Evolutionary conservation across 2,329 filamentous ascomycete genomes (phyloP), one percentile per base, ranked within the genome.

Genomic region (Diplocarpon rosae): DNA sequence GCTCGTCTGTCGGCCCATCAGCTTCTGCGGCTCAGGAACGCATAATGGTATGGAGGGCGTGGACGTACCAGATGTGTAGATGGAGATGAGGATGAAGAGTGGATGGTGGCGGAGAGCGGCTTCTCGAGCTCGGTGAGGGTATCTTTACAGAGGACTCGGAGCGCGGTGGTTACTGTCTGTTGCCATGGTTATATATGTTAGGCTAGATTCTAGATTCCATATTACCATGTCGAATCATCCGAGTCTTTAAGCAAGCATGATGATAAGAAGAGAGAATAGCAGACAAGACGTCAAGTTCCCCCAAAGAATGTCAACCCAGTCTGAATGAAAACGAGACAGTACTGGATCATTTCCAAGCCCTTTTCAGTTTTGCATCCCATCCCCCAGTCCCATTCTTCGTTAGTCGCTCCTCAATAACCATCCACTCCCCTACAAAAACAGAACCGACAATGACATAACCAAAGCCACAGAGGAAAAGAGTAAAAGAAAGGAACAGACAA

Each of bases 41-140:
- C 38, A 38, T 14, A 7, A 7, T 24, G 28, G 11, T 1, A n/a
- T 35, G 29, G 30, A 30, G 5, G 29, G 5, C 9, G 37, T 13
- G 34, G 35, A 39, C n/a, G 37, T 15, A 15, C 30, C 10, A 36
- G 28, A 15, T 24, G 13, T 7, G 15, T 27, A n/a, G 39, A 31
- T 28, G 35, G 39, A 13, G 2, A 34, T 27, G 27, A 17, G 16
- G 16, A 34, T 14, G 39, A 37, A 13, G 29, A 32, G 16, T 3
- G 12, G 37, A 12, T 27, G 6, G 35, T 12, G 37, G 12, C 27
- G 6, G 35, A 14, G 37, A 57, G 36, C 4, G 54, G 54, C 29
- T 52, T 59, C 42, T 59, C 53, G 7, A 60, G 39, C 17, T 56
- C 52, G 11, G 45, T 10, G 1, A 59, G 34, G 5, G 58, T 42